Evolutionary conservation across 306 rosid species (phyloP).

Genomic region (Castanea mollissima): DNA sequence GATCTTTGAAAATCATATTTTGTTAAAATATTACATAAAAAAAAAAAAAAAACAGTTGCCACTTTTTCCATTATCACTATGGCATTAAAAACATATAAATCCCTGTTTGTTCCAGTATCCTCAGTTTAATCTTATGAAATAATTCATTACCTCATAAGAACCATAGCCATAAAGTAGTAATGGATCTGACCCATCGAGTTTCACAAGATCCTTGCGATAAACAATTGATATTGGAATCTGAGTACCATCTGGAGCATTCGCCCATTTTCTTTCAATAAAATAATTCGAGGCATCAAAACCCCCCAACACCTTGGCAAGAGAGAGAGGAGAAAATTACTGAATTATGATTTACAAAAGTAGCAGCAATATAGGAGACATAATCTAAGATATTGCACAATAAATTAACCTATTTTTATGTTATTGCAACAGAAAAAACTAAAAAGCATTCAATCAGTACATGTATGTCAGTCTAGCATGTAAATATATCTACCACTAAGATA

Average conservation of each 20-base stretch:
- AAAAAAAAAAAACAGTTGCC: conserved; percentile 1
- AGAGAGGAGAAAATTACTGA: not conserved
- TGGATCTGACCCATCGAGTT: conserved; percentile 91
- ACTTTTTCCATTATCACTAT: conserved; percentile 8
- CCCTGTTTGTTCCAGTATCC: conserved; percentile 7
- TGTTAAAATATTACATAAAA: not conserved
- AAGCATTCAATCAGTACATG: not conserved
- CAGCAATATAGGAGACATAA: not conserved
- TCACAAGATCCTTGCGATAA: conserved; percentile 72
- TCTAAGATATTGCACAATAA: not conserved
- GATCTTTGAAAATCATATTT: not conserved
- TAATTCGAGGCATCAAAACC: conserved; percentile 76
- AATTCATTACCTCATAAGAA: conserved; percentile 78
- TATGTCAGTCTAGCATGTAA: not conserved
- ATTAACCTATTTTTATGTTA: not conserved
- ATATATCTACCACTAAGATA: not conserved
- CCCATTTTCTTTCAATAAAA: conserved; percentile 90
- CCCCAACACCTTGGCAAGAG: conserved; percentile 68
- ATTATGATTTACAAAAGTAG: conserved; percentile 2
- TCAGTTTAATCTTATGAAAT: conserved; percentile 13
- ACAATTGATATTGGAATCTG: conserved; percentile 82
- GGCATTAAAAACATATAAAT: conserved; percentile 20
- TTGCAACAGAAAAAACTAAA: not conserved
- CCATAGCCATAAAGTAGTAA: conserved; percentile 94
- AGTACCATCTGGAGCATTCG: conserved; percentile 69